phyloP scores from a whole-genome alignment of 768 basidiomycete species.

The Suillus brevipes region DNA sequence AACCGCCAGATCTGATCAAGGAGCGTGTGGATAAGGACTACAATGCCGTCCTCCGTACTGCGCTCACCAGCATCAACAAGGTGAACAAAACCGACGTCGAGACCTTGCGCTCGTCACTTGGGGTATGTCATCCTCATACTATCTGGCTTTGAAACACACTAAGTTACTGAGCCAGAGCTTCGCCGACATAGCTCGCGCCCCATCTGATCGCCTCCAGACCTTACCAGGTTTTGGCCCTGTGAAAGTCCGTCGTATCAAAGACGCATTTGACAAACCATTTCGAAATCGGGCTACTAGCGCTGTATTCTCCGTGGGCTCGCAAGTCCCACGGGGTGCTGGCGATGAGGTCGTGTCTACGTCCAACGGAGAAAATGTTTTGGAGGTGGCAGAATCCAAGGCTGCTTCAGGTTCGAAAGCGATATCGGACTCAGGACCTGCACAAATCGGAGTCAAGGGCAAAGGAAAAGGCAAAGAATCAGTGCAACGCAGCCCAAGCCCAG shows the following conservation, averaged over 20 bases:
- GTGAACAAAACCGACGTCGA: constrained; percentile 98
- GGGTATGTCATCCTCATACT: constrained; percentile 55
- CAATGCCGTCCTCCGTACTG: constrained; percentile 71
- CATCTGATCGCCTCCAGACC: constrained; percentile 70
- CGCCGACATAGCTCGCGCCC: constrained; percentile 72
- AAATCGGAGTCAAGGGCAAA: constrained; percentile 4
- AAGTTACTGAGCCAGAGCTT: constrained; percentile 63
- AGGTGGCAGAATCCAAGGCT: background rate
- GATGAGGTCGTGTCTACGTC: constrained; percentile 3
- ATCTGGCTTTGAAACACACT: constrained; percentile 5
- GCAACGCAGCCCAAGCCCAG: constrained; percentile 53
- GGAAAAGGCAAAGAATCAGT: constrained; percentile 26
- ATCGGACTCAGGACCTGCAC: background rate
- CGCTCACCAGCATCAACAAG: constrained; percentile 85
- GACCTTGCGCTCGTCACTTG: constrained; percentile 88
- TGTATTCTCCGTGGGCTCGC: constrained; percentile 35
- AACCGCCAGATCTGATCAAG: constrained; percentile 90
- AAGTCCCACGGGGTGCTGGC: constrained; percentile 12
- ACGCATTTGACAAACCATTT: constrained; percentile 90
- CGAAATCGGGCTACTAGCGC: constrained; percentile 61
- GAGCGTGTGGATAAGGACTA: constrained; percentile 93
- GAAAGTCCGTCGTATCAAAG: constrained; percentile 88
- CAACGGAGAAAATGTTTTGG: background rate
- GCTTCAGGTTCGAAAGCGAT: background rate
- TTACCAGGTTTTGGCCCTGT: constrained; percentile 94